Evolutionary conservation across 331 rosid species (phyloP).

Genomic region (Ulmus americana): DNA sequence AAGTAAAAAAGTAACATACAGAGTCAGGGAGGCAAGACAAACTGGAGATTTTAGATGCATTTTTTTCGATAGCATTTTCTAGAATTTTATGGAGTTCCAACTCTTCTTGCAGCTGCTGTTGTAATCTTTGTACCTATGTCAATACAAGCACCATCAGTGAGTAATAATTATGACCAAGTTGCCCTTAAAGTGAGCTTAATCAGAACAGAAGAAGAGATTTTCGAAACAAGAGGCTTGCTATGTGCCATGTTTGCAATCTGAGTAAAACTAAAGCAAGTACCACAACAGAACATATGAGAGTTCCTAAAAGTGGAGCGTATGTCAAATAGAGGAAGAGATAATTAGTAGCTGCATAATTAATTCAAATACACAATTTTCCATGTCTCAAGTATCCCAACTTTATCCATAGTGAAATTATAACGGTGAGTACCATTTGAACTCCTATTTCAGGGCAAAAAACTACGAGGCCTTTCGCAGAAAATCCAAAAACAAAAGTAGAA

Average conservation of each 20-base stretch:
- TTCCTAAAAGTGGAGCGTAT: neutral
- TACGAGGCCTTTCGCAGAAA: neutral
- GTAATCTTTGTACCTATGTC: constrained; percentile 46
- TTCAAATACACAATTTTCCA: neutral
- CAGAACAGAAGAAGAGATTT: neutral
- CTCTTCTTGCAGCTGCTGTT: constrained; percentile 51
- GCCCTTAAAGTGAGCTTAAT: neutral
- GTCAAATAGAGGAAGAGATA: neutral
- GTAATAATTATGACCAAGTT: constrained; percentile 7
- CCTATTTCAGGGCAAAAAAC: neutral
- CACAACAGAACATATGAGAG: neutral
- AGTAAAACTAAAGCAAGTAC: constrained; percentile 1
- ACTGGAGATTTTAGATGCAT: constrained; percentile 30
- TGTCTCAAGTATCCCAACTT: neutral
- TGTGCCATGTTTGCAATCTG: neutral
- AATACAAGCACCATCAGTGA: constrained; percentile 22
- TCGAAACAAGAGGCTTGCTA: constrained; percentile 2
- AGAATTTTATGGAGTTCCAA: constrained; percentile 48
- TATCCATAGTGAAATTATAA: neutral
- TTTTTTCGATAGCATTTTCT: constrained; percentile 45
- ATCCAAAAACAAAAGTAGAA: neutral
- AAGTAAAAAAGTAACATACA: constrained; percentile 34
- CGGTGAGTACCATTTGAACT: neutral
- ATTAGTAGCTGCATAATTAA: neutral
- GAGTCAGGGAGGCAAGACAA: constrained; percentile 36